Percentiles rank a stretch among this genome's conserved stretches.
phyloP scores from a whole-genome alignment of 345 rosid genomes.

The Microcos paniculata region DNA sequence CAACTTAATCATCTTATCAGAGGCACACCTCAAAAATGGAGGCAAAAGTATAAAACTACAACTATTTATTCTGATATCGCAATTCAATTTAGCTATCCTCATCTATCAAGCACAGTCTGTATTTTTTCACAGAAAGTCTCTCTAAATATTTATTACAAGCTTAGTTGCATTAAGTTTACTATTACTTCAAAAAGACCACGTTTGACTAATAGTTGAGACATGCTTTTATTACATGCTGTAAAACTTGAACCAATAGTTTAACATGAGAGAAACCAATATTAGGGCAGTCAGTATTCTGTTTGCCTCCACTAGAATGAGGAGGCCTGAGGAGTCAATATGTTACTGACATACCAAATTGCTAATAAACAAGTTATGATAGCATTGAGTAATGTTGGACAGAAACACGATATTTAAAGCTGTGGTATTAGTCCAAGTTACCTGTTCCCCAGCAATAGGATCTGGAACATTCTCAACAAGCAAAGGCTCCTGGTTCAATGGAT shows the following conservation, averaged over 20 bases:
- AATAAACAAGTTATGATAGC: not conserved
- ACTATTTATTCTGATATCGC: not conserved
- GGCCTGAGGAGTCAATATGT: not conserved
- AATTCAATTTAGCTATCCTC: not conserved
- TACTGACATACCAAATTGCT: not conserved
- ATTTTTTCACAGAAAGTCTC: not conserved
- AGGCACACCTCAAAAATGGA: not conserved
- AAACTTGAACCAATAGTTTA: not conserved
- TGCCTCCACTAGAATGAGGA: not conserved
- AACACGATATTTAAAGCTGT: not conserved
- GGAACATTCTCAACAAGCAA: constrained; percentile 77
- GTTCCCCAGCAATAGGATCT: constrained; percentile 92
- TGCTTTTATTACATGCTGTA: not conserved
- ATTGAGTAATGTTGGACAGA: not conserved
- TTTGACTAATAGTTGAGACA: not conserved
- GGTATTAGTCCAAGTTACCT: constrained; percentile 42
- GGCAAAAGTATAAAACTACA: not conserved
- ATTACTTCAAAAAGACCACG: constrained; percentile 6
- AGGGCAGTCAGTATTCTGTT: not conserved
- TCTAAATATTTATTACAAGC: not conserved
- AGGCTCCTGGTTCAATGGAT: constrained; percentile 64
- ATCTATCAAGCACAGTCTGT: not conserved
- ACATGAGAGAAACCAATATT: not conserved
- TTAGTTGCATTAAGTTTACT: not conserved
- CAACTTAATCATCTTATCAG: not conserved